These are phyloP conservation scores for Pseudofabraea citricarpa DNA, from an alignment of 2,329 filamentous ascomycete species.

Conservation along the genomic window DNA sequence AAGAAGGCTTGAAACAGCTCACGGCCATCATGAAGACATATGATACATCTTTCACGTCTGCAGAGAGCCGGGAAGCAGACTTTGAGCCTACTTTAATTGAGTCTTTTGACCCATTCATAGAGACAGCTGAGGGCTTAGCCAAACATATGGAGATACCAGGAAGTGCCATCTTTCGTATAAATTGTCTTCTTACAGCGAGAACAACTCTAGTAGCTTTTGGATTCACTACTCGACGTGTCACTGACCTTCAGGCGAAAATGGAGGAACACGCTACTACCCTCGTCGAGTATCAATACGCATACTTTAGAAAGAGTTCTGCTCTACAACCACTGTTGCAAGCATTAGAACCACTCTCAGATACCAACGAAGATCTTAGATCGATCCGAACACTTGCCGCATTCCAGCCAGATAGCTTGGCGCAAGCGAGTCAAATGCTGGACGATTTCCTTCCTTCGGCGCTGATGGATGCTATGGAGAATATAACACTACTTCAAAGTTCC, in stretches of 20 bases:
- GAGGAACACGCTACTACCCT: constrained; percentile 52
- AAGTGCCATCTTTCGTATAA: constrained; percentile 66
- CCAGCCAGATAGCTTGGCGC: constrained; percentile 54
- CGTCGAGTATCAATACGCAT: constrained; percentile 63
- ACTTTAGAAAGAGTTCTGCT: constrained; percentile 72
- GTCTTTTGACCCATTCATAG: constrained; percentile 81
- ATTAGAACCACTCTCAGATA: constrained; percentile 32
- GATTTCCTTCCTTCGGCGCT: constrained; percentile 88
- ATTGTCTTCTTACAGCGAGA: constrained; percentile 60
- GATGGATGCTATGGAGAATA: constrained; percentile 82
- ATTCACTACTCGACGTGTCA: constrained; percentile 56
- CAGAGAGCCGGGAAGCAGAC: constrained; percentile 54
- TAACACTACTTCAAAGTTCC: constrained; percentile 70
- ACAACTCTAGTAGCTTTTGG: constrained; percentile 52
- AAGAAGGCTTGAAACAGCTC: constrained; percentile 75
- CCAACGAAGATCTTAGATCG: constrained; percentile 49
- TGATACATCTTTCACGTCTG: constrained; percentile 69
- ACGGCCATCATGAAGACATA: constrained; percentile 78
- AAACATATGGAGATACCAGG: constrained; percentile 53
- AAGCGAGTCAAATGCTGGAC: constrained; percentile 73
- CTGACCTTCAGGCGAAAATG: constrained; percentile 52
- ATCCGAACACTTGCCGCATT: constrained; percentile 57
- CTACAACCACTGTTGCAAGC: constrained; percentile 59
- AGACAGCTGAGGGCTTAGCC: constrained; percentile 67
- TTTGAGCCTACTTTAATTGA: constrained; percentile 74